Conservation (phyloP, 345 rosid genomes). For the Salix udensis region DNA sequence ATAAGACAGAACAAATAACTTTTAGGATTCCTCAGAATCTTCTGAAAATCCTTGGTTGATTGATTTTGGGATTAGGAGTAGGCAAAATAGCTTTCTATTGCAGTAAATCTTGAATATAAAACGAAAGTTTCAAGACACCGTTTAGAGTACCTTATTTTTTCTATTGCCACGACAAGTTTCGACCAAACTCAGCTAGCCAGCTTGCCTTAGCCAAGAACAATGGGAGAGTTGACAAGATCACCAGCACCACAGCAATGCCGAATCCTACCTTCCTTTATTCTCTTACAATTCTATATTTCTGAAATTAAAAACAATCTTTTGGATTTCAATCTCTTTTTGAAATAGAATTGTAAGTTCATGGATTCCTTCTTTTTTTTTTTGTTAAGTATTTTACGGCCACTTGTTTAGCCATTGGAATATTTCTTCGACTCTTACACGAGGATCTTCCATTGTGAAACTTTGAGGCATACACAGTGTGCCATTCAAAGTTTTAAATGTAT, state of each 20-base stretch:
- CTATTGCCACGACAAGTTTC: conserved; percentile 26
- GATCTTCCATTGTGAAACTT: too few species aligned
- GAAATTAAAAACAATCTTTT: too few species aligned
- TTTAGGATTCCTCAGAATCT: not conserved
- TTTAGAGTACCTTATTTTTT: conserved; percentile 32
- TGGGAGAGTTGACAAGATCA: conserved; percentile 32
- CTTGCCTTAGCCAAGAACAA: conserved; percentile 38
- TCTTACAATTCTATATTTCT: not conserved
- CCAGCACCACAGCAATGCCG: conserved; percentile 34
- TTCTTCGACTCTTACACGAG: too few species aligned
- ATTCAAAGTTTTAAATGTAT: too few species aligned
- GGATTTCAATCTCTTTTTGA: not conserved
- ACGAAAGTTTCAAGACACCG: not conserved
- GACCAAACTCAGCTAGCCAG: conserved; percentile 37
- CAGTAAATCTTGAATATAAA: not conserved
- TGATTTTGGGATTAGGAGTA: too few species aligned
- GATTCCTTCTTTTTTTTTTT: not conserved
- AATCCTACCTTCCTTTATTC: conserved; percentile 36
- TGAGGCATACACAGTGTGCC: too few species aligned
- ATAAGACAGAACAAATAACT: not conserved
- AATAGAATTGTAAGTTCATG: not conserved
- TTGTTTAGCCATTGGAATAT: not conserved
- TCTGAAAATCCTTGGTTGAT: not conserved
- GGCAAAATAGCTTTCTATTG: not conserved
- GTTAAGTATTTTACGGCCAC: not conserved